Evolutionary conservation across 164 flowering plant genomes (phyloP).

Genomic region (Dillenia turbinata): DNA sequence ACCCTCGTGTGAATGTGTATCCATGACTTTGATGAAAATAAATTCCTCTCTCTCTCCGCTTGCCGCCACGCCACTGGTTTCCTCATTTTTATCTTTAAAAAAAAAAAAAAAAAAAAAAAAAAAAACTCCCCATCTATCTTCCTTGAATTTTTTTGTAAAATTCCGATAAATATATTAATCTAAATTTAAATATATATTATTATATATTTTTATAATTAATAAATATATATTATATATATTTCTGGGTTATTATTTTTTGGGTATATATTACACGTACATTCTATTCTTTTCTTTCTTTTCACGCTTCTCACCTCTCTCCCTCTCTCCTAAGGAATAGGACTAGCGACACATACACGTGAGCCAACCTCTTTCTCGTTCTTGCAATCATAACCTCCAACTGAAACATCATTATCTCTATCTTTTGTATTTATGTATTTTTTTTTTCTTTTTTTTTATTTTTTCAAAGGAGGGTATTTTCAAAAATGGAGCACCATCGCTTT

Average conservation of each 20-base stretch:
- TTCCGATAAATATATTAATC: too few relatives aligned
- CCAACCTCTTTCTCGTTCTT: conserved; percentile 13
- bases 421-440: neutral
- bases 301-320: conserved; percentile 22
- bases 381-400: conserved; percentile 9
- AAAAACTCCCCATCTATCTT: too few relatives aligned
- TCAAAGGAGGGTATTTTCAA: neutral
- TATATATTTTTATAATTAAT: too few relatives aligned
- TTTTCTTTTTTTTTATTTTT: neutral
- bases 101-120: too few relatives aligned
- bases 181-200: too few relatives aligned
- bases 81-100: too few relatives aligned
- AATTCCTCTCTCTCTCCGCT: too few relatives aligned
- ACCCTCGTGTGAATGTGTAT: neutral
- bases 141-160: neutral
- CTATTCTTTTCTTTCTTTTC: conserved; percentile 19
- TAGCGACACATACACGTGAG: conserved; percentile 31
- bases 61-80: neutral
- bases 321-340: neutral
- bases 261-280: too few relatives aligned
- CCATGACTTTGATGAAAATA: too few relatives aligned
- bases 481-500: neutral
- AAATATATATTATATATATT: too few relatives aligned
- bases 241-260: conserved; percentile 4
- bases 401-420: conserved; percentile 5